Evolutionary conservation across 2,329 filamentous ascomycete genomes (phyloP).

Genomic region (Ophiocordyceps camponoti-rufipedis): DNA sequence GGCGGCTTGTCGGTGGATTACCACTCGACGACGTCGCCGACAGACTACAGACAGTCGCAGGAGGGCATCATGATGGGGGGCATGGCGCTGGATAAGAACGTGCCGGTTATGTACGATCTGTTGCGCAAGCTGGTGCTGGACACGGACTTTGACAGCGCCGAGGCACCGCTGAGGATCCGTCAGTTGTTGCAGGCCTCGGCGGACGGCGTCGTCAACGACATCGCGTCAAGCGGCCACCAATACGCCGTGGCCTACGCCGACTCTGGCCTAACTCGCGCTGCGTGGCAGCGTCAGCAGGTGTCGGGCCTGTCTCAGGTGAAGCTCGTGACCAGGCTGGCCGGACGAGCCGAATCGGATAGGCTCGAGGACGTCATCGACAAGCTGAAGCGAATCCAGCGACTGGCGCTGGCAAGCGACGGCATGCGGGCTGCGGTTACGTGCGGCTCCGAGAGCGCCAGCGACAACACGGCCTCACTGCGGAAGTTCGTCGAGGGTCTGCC

Average conservation of each 20-base stretch:
- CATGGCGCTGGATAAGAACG: conserved; percentile 75
- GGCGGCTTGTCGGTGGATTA: conserved; percentile 77
- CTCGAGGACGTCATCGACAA: conserved; percentile 63
- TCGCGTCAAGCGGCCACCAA: conserved; percentile 76
- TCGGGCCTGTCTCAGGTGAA: conserved; percentile 81
- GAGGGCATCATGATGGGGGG: conserved; percentile 77
- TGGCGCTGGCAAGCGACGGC: conserved; percentile 51
- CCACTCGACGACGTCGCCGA: conserved; percentile 63
- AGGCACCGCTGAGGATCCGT: conserved; percentile 64
- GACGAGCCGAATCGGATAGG: conserved; percentile 48
- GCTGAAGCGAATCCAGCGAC: conserved; percentile 66
- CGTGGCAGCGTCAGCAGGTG: conserved; percentile 66
- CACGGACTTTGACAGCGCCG: conserved; percentile 74
- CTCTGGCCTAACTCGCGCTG: conserved; percentile 54
- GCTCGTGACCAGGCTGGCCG: conserved; percentile 61
- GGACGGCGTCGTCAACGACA: conserved; percentile 78
- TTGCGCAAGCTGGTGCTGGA: conserved; percentile 65
- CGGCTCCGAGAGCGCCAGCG: conserved; percentile 49
- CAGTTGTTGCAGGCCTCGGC: conserved; percentile 76
- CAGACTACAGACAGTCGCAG: conserved; percentile 47
- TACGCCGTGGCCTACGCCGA: conserved; percentile 76
- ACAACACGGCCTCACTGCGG: conserved; percentile 53
- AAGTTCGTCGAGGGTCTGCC: conserved; percentile 40
- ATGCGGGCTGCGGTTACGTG: conserved; percentile 77
- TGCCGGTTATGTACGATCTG: conserved; percentile 80